Base-by-base conservation (phyloP, 2,329 filamentous ascomycete genomes). In the Lecanosticta acicola region DNA sequence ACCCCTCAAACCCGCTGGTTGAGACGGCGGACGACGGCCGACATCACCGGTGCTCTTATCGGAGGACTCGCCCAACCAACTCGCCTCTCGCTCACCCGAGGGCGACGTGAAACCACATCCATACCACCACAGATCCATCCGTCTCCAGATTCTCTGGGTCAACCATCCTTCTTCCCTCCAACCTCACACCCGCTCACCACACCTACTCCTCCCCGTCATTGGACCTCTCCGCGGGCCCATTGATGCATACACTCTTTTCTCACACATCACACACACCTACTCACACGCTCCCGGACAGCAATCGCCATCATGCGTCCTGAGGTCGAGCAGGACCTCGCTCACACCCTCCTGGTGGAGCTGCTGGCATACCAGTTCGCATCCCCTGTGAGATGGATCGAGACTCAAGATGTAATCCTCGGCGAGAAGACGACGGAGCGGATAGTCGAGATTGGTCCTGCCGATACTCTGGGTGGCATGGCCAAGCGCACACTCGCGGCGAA, bases 341-440 rank as follows among this genome's bases (percentile, higher is more conserved):
- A 98, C 73, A 97, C 91, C 59, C 81, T 98, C 72, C 86, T 98
- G 67, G 87, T 98, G 58, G 93, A 98, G 83, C 87, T 98, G 56
- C 83, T 98, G 60, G 93, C 93, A 76, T 98, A 97, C 73, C 93
- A 98, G 69, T 98, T 98, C 71, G 93, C 93, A 62, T 97, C 91
- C 44, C 93, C 93, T 41, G 93, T 98, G 61, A 84, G 93, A 83
- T 98, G 93, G 93, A 98, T 98, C 71, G 93, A 98, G 74, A 98
- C 93, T 45, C 93, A 98, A 74, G 93, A 98, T 91, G 93, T 98
- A 61, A 93, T 98, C 65, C 85, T 98, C 60, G 91, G 85, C 56
- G 89, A 97, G 71, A 93, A 94, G 74, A 85, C 83, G 42, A 94
- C 93, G 41, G 93, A 98, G 78, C 84, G 93, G 66, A 94, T 98